phyloP scores from a whole-genome alignment of 2,329 filamentous ascomycete species.

The Colletotrichum musicola region DNA sequence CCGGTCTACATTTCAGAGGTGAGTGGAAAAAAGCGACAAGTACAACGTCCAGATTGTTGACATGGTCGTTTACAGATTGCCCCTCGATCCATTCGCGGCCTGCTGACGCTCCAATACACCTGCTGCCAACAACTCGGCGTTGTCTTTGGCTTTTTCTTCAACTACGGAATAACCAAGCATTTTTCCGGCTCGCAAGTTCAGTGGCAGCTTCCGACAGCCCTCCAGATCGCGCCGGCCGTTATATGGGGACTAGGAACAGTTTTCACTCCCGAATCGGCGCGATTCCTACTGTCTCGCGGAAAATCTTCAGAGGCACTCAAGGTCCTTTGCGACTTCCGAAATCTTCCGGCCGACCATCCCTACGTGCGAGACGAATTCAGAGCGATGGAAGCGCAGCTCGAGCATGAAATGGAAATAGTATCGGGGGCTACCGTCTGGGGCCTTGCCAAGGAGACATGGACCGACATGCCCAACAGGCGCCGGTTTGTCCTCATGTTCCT shows the following conservation, averaged over 20 bases:
- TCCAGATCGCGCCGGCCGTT: conserved; percentile 43
- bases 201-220: conserved; percentile 45
- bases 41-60: not conserved
- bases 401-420: conserved; percentile 51
- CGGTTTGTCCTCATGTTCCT: conserved; percentile 49
- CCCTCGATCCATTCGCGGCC: conserved; percentile 46
- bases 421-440: conserved; percentile 46
- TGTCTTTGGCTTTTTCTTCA: conserved; percentile 51
- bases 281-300: conserved; percentile 43
- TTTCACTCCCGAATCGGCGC: conserved; percentile 45
- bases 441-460: conserved; percentile 50
- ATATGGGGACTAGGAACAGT: conserved; percentile 45
- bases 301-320: conserved; percentile 41
- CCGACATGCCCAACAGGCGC: conserved; percentile 44
- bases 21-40: not conserved
- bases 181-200: conserved; percentile 43
- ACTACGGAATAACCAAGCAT: conserved; percentile 50
- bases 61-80: conserved; percentile 39
- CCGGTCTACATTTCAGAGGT: conserved; percentile 47
- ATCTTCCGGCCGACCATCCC: conserved; percentile 45
- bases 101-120: conserved; percentile 49
- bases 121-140: conserved; percentile 50
- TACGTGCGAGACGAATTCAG: conserved; percentile 45
- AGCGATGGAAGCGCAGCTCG: conserved; percentile 48
- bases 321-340: conserved; percentile 41